Evolutionary conservation across 169 alveolate genomes (phyloP).

Genomic region (Sarcocystis neurona): DNA sequence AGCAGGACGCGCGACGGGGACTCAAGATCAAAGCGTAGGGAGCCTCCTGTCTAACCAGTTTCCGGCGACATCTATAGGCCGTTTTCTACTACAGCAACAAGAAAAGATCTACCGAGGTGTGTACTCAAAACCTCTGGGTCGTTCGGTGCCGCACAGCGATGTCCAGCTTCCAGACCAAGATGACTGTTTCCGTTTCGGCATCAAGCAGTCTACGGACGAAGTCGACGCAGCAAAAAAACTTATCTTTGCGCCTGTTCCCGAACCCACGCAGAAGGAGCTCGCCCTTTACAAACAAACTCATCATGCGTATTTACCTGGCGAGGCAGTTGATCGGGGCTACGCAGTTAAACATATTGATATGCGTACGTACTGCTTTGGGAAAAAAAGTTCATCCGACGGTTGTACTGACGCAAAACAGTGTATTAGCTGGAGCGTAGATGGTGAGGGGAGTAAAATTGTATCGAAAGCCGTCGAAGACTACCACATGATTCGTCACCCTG

Average conservation of each 20-base stretch:
- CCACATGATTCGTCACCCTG: background rate
- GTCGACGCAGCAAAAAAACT: conserved; percentile 14
- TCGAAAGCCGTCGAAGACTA: conserved; percentile 28
- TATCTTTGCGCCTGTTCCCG: background rate
- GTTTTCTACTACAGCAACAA: background rate
- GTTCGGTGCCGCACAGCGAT: no score
- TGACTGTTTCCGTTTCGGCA: conserved; percentile 19
- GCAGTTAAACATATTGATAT: background rate
- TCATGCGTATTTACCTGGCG: background rate
- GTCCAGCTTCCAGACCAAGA: background rate
- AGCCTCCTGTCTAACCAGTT: background rate
- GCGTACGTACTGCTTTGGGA: background rate
- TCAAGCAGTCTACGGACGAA: conserved; percentile 25
- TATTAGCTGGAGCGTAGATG: background rate
- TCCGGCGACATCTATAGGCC: background rate
- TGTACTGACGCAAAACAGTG: conserved; percentile 7
- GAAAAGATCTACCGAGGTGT: background rate
- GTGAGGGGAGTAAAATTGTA: background rate
- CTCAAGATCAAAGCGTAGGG: background rate
- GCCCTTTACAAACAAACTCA: background rate
- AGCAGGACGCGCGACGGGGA: background rate
- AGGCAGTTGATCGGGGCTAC: background rate
- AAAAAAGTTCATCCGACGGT: background rate
- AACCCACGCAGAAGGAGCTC: background rate
- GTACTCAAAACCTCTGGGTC: background rate